Conservation (phyloP, 2,329 filamentous ascomycete species). For the Elsinoe australis region DNA sequence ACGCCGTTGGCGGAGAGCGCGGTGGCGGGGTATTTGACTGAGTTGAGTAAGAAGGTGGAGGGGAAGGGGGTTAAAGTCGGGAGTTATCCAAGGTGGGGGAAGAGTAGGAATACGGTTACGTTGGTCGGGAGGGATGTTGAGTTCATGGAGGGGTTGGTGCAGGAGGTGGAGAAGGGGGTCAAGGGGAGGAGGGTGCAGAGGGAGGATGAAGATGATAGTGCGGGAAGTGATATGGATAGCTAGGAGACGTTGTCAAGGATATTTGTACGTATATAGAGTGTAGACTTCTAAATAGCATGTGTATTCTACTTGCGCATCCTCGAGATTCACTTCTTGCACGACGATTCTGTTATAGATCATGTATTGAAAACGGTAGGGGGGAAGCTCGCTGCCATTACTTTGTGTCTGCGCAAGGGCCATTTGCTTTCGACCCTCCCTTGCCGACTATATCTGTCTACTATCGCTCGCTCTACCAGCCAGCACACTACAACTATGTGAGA, state of each 20-base stretch:
- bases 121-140: conserved; percentile 68
- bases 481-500: conserved; percentile 9
- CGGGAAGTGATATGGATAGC: conserved; percentile 36
- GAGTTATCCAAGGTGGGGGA: conserved; percentile 89
- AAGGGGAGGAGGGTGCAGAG: conserved; percentile 60
- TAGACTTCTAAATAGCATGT: conserved; percentile 8
- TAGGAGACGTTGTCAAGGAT: neutral
- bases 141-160: conserved; percentile 69
- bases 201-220: conserved; percentile 55
- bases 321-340: too few species aligned
- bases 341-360: too few species aligned
- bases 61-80: conserved; percentile 81
- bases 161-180: conserved; percentile 69
- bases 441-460: conserved; percentile 15
- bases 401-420: conserved; percentile 15
- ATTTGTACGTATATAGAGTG: neutral
- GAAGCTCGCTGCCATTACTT: conserved; percentile 11
- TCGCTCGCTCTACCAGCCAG: conserved; percentile 7
- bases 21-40: conserved; percentile 74
- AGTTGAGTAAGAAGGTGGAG: conserved; percentile 66
- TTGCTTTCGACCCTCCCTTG: conserved; percentile 4
- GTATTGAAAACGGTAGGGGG: neutral
- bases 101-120: conserved; percentile 80
- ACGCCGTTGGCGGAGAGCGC: conserved; percentile 82
- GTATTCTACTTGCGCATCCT: too few species aligned